These are phyloP conservation scores for Castanospermum australe DNA, from an alignment of 306 rosid species.

Conservation along the genomic window DNA sequence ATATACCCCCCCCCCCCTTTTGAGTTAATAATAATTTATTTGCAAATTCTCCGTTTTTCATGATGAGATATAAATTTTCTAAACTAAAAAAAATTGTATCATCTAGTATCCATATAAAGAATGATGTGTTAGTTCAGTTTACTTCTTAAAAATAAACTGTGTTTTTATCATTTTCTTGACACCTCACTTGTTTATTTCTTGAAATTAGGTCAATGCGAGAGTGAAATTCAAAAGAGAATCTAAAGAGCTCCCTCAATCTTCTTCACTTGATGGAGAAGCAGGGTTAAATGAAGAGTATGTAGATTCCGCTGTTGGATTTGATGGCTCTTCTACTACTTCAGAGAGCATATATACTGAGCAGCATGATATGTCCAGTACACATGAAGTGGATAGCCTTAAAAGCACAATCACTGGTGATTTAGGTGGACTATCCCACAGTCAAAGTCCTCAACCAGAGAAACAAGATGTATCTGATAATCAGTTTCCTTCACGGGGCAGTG, in stretches of 20 bases:
- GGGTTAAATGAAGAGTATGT: conserved; percentile 72
- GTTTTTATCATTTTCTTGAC: conserved; percentile 8
- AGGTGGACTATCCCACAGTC: conserved; percentile 60
- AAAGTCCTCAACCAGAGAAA: conserved; percentile 71
- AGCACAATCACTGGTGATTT: conserved; percentile 67
- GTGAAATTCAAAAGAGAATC: conserved; percentile 64
- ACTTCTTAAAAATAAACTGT: not conserved
- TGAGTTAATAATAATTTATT: not conserved
- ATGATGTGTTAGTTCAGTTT: conserved; percentile 5
- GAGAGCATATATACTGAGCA: conserved; percentile 84
- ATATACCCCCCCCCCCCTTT: not conserved
- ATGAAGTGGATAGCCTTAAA: conserved; percentile 83
- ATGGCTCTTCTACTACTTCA: conserved; percentile 90
- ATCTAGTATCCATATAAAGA: conserved; percentile 8
- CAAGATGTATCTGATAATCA: conserved; percentile 55
- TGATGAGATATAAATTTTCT: not conserved
- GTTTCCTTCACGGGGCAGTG: conserved; percentile 52
- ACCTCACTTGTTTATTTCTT: conserved; percentile 26
- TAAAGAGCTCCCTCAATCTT: conserved; percentile 39
- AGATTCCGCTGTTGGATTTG: conserved; percentile 79
- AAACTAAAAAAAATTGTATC: not conserved
- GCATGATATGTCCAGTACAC: conserved; percentile 65
- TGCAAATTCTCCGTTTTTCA: not conserved
- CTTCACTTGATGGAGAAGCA: conserved; percentile 62
- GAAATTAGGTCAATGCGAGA: conserved; percentile 65